Conservation (phyloP, 345 rosid genomes). For the Sisymbrium altissimum region DNA sequence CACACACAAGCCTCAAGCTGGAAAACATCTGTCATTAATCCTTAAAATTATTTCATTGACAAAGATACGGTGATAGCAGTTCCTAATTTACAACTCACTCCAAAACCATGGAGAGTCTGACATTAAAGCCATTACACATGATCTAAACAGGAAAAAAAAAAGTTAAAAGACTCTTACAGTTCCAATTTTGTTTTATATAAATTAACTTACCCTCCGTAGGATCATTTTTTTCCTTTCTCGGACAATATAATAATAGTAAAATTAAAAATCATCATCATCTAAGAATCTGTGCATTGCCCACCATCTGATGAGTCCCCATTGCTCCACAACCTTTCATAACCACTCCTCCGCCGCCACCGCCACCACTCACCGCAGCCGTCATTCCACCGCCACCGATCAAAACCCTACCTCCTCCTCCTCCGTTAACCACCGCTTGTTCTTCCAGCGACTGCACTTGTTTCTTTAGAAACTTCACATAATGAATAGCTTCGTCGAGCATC, state of each 20-base stretch:
- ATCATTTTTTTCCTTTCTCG: not conserved
- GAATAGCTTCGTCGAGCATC: constrained; percentile 92
- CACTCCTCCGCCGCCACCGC: constrained; percentile 39
- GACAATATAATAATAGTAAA: constrained; percentile 18
- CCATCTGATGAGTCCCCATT: constrained; percentile 40
- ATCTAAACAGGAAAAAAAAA: not conserved
- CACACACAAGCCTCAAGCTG: constrained; percentile 12
- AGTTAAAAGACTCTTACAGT: constrained; percentile 9
- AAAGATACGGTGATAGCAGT: constrained; percentile 15
- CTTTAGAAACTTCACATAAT: constrained; percentile 85
- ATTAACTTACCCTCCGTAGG: constrained; percentile 1
- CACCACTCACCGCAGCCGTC: constrained; percentile 28
- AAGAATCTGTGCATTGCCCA: constrained; percentile 59
- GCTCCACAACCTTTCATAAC: constrained; percentile 51
- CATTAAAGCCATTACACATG: not conserved
- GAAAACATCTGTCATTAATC: not conserved
- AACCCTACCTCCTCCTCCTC: constrained; percentile 15
- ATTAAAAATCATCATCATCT: constrained; percentile 32
- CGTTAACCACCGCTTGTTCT: constrained; percentile 50
- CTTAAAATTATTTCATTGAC: constrained; percentile 22
- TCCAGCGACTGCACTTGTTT: constrained; percentile 78
- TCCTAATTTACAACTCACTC: constrained; percentile 21
- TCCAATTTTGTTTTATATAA: not conserved
- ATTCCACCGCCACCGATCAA: constrained; percentile 36
- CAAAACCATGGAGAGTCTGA: constrained; percentile 17